Evolutionary conservation across 2,329 filamentous ascomycete genomes (phyloP).

Genomic region (Dothistroma pini): DNA sequence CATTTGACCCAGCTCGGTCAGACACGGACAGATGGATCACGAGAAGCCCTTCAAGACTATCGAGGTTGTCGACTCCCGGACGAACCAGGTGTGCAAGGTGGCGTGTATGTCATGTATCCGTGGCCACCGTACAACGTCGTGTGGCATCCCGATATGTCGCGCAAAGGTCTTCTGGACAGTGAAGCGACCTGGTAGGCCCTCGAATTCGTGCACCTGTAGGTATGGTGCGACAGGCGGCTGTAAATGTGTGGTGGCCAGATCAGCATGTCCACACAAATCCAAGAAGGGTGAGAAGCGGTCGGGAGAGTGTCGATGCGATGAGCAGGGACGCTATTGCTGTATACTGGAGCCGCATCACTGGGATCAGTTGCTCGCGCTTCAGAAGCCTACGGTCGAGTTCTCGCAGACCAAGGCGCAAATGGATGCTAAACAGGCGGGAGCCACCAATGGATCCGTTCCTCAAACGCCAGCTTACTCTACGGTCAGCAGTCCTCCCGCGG

Average conservation of each 20-base stretch:
- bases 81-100: slow-evolving; percentile 33
- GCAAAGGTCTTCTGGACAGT: slow-evolving; percentile 37
- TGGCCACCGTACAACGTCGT: slow-evolving; percentile 35
- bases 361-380: slow-evolving; percentile 27
- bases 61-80: slow-evolving; percentile 33
- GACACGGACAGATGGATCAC: slow-evolving; percentile 22
- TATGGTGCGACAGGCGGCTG: slow-evolving; percentile 33
- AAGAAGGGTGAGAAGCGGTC: slow-evolving; percentile 36
- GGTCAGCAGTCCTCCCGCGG: slow-evolving; percentile 11
- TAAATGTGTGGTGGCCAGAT: slow-evolving; percentile 33
- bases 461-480: slow-evolving; percentile 19
- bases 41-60: slow-evolving; percentile 37
- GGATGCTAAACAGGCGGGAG: slow-evolving; percentile 21
- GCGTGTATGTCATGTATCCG: slow-evolving; percentile 38
- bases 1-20: neutral
- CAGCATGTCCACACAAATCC: slow-evolving; percentile 34
- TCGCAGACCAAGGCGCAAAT: slow-evolving; percentile 28
- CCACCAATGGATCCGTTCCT: slow-evolving; percentile 14
- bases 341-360: slow-evolving; percentile 33
- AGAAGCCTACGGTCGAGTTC: slow-evolving; percentile 32
- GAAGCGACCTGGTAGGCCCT: slow-evolving; percentile 34
- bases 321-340: slow-evolving; percentile 35
- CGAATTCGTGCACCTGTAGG: slow-evolving; percentile 34
- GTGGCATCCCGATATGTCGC: slow-evolving; percentile 35
- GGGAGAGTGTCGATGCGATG: slow-evolving; percentile 34